Percentiles rank a stretch among this genome's conserved stretches.
Evolutionary conservation across 257 asterid genomes (phyloP).

Genomic region (Catharanthus roseus): DNA sequence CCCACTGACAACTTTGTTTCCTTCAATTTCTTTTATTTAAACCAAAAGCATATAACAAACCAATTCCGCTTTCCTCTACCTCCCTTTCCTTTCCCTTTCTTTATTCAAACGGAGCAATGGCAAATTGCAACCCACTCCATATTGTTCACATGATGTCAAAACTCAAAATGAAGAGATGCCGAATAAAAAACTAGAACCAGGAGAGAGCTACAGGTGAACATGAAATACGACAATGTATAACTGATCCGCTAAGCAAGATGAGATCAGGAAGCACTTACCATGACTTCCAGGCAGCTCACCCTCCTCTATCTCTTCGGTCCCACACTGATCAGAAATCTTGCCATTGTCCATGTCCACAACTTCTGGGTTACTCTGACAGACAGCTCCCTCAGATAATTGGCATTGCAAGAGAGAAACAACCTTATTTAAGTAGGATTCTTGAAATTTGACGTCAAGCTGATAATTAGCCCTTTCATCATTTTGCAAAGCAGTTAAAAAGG

Average conservation of each 20-base stretch:
- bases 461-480: slow-evolving; percentile 94
- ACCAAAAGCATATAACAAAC: background rate
- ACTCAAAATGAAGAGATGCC: background rate
- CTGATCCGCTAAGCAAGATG: background rate
- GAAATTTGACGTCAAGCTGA: slow-evolving; percentile 97
- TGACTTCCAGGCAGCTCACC: slow-evolving; percentile 84
- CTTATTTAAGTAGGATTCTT: slow-evolving; percentile 78
- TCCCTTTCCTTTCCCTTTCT: background rate
- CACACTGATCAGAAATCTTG: slow-evolving; percentile 32
- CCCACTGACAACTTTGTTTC: background rate
- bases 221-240: background rate
- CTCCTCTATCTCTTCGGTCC: slow-evolving; percentile 78
- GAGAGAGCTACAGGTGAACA: background rate
- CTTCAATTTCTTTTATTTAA: background rate
- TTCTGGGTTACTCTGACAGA: slow-evolving; percentile 44
- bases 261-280: slow-evolving; percentile 39
- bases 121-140: background rate
- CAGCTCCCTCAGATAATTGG: slow-evolving; percentile 84
- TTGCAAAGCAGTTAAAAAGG: slow-evolving; percentile 82
- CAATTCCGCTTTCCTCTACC: background rate
- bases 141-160: background rate
- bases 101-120: background rate
- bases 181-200: background rate
- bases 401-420: slow-evolving; percentile 92
- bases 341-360: slow-evolving; percentile 27